phyloP scores from a whole-genome alignment of 2,329 filamentous ascomycete species.

The Trichoderma sp. region DNA sequence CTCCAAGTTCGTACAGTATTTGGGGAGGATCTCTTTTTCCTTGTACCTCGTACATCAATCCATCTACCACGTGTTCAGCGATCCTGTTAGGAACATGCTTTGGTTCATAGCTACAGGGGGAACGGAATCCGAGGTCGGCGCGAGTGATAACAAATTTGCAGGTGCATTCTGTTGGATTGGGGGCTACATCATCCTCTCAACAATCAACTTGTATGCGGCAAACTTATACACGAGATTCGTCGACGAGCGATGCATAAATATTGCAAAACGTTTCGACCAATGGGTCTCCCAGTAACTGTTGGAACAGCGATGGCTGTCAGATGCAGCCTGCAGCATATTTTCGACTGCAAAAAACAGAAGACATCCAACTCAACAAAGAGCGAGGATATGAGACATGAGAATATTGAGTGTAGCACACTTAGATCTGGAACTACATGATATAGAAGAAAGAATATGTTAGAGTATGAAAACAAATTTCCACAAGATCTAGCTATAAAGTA shows the following conservation, averaged over 20 bases:
- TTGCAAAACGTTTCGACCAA: conserved; percentile 8
- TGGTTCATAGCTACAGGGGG: conserved; percentile 11
- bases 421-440: too few species aligned
- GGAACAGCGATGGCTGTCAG: background rate
- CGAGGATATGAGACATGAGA: too few species aligned
- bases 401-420: too few species aligned
- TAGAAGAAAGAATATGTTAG: background rate
- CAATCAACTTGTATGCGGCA: conserved; percentile 7
- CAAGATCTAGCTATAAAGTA: background rate
- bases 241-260: conserved; percentile 12
- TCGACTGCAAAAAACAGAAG: too few species aligned
- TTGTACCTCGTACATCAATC: conserved; percentile 10
- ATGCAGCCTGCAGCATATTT: too few species aligned
- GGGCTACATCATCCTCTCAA: conserved; percentile 7
- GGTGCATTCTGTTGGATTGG: conserved; percentile 5
- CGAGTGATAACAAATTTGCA: background rate
- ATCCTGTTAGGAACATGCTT: background rate
- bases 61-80: conserved; percentile 10
- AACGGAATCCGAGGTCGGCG: background rate
- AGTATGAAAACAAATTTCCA: background rate
- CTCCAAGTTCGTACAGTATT: conserved; percentile 2
- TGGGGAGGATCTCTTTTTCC: conserved; percentile 13
- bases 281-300: conserved; percentile 4
- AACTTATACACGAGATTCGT: conserved; percentile 6
- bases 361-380: too few species aligned